These are phyloP conservation scores for Graphilbum fragrans DNA, from an alignment of 2,329 filamentous ascomycete genomes.

Conservation along the genomic window DNA sequence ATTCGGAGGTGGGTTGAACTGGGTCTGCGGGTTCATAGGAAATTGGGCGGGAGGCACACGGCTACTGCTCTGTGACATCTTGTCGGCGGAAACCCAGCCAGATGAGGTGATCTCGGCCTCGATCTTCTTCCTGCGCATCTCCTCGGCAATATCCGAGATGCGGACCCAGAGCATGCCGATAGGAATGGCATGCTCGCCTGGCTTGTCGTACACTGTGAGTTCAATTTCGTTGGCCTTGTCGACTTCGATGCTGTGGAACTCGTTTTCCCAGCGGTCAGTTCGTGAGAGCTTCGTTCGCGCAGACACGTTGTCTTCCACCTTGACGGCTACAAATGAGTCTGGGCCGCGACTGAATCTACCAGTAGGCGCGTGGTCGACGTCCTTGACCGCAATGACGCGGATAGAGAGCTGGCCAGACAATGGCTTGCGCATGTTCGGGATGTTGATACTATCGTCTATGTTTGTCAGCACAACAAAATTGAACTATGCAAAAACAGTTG, in stretches of 20 bases:
- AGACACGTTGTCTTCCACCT: conserved; percentile 89
- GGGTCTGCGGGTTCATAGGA: conserved; percentile 38
- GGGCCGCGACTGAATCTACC: conserved; percentile 79
- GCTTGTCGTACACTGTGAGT: conserved; percentile 93
- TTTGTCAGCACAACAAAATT: conserved; percentile 14
- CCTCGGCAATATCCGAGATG: conserved; percentile 93
- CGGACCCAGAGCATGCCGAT: conserved; percentile 94
- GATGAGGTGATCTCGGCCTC: conserved; percentile 90
- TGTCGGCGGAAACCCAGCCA: conserved; percentile 94
- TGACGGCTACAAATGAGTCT: conserved; percentile 91
- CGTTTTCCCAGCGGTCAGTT: conserved; percentile 83
- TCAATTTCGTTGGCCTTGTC: conserved; percentile 99
- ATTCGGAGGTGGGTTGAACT: conserved; percentile 31
- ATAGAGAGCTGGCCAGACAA: conserved; percentile 82
- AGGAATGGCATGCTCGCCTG: conserved; percentile 77
- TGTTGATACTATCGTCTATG: conserved; percentile 88
- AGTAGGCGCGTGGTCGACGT: conserved; percentile 85
- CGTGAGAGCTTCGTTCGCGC: conserved; percentile 76
- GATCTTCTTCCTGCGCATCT: conserved; percentile 94
- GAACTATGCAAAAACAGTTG: not conserved
- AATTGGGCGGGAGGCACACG: conserved; percentile 40
- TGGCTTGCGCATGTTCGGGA: conserved; percentile 91
- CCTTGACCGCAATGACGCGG: conserved; percentile 76
- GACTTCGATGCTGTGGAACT: conserved; percentile 83
- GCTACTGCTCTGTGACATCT: conserved; percentile 54